Evolutionary conservation across 805 yeast species (phyloP), one percentile per base, ranked within the genome.

Genomic region (Tetrapisispora namnaoensis): DNA sequence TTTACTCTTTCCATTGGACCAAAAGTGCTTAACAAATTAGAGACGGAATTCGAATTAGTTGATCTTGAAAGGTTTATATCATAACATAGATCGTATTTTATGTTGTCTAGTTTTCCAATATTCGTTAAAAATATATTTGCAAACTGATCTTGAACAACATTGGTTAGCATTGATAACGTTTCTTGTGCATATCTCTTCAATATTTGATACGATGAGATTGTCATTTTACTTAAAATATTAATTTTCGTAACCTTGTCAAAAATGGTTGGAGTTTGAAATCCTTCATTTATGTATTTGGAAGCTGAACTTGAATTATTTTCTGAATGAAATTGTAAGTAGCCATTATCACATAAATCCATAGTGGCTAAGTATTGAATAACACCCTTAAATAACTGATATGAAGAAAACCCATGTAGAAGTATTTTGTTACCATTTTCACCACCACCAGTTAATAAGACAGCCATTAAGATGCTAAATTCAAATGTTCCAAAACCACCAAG

Each of bases 311-410:
- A 37, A 36, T 42, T 46, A 22, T 21, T 9, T 41, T 63, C 68
- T 5, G 86, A 80, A 50, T 78, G 72, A 60, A 86, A 83, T 28
- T 86, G 82, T 41, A 86, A 66, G 58, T 84, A 81, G 1, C 91
- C 93, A 20, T 66, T 64, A 10, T 70, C 60, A 47, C 76, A 70
- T 44, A 90, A 66, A 64, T 89, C 95, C 74, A 82, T 81, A 2
- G 86, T 78, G 2, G 96, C 95, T 52, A 91, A 62, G 60, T 84
- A 90, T 57, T 80, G 80, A 49, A 93, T 74, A 1, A 86, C 80
- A 62, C 95, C 96, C 63, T 87, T 90, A 72, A 93, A 93, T 46
- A 93, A 70, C 69, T 93, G 99, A 63, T 89, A 93, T 21, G 95
- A 83, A 3, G 96, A 88, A 65, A 85, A 91, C 0, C 98, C 99